Evolutionary conservation across 257 asterid species (phyloP), one percentile per base, ranked within the genome.

Genomic region (Linderniella brevidens): DNA sequence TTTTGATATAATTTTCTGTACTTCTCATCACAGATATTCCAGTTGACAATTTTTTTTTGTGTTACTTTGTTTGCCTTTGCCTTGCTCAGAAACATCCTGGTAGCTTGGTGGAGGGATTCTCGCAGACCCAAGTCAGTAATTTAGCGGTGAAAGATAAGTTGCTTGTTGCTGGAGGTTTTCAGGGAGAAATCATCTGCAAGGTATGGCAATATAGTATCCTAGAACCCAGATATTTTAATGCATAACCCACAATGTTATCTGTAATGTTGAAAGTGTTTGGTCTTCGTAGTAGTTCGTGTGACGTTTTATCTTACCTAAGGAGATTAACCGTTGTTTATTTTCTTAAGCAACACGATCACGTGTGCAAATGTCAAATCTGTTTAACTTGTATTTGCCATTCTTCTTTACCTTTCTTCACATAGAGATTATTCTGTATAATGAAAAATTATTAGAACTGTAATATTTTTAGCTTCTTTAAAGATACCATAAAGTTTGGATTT

Each of bases 81-180:
- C 58, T 48, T 17, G 9, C 67, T 63, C 64, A 82, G 97, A 77
- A 79, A 73, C 97, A 86, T 64, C 97, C 97, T 64, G 93, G 92
- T 56, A 86, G 76, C 71, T 67, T 87, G 53, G 68, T 77, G 60
- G 97, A 82, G 74, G 97, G 97, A 61, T 87, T 87, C 66, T 63
- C 79, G 4, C 95, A 82, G 70, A 87, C 95, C 55, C 95, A 87
- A 69, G 78, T 87, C 66, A 82, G 95, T 73, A 82, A 95, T 18
- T 67, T 87, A 49, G 90, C 95, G 8, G 95, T 87, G 61, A 82
- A 70, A 70, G 92, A 82, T 63, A 87, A 80, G 42, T 71, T 82
- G 64, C 70, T 87, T 41, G 92, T 87, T 53, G 97, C 95, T 25
- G 97, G 97, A 65, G 97, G 97, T 37, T 86, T 86, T 75, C 97